phyloP scores from a whole-genome alignment of 176 grass and related monocot genomes.

The Aegilops umbellulata region DNA sequence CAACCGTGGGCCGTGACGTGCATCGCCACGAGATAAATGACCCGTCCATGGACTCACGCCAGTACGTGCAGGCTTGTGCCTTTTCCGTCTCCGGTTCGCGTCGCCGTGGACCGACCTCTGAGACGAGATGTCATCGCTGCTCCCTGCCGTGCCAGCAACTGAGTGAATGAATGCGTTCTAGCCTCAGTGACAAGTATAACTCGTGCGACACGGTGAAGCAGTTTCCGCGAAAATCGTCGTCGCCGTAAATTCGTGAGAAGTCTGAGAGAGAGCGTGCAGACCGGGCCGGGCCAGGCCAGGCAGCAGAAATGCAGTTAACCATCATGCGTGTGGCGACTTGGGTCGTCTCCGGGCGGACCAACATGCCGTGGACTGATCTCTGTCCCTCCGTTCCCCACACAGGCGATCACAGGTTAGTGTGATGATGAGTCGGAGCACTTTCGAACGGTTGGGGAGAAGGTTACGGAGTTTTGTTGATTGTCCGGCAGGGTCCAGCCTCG shows the following conservation, averaged over 20 bases:
- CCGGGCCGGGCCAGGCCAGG: too few relatives aligned
- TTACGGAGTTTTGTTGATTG: neutral
- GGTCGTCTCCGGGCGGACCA: neutral
- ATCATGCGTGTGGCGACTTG: neutral
- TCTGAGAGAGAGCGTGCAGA: too few relatives aligned
- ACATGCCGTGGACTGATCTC: neutral
- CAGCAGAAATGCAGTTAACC: too few relatives aligned
- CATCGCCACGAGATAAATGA: slow-evolving; percentile 23
- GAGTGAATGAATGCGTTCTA: neutral
- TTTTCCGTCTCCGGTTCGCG: neutral
- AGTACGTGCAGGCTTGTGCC: neutral
- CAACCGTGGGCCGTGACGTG: slow-evolving; percentile 8
- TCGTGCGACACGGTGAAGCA: neutral
- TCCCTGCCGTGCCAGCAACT: neutral
- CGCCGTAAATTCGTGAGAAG: too few relatives aligned
- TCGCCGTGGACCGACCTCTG: neutral
- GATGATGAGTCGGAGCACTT: neutral
- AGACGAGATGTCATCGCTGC: neutral
- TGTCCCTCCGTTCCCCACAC: slow-evolving; percentile 24
- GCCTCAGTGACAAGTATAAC: neutral
- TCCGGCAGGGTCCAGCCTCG: too few relatives aligned
- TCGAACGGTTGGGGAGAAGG: neutral
- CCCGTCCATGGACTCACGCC: neutral
- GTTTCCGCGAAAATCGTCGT: neutral
- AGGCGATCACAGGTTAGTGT: neutral